Base-by-base conservation (phyloP, 2,329 filamentous ascomycete species). In the Aspergillus aculeatinus region DNA sequence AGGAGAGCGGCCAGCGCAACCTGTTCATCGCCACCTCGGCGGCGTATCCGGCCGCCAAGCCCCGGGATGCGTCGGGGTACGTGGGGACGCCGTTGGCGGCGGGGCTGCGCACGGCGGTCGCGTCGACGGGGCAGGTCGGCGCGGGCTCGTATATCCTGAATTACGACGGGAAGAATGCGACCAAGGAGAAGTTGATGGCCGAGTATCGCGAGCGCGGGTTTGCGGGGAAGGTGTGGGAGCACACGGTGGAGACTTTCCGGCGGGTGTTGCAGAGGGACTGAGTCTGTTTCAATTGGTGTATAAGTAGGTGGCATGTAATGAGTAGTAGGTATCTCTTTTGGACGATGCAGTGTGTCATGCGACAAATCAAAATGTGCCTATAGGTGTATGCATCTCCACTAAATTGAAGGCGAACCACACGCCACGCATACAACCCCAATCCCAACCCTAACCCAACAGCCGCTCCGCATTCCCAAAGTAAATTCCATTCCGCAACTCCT, bases 1-100 rank as follows among this genome's bases (percentile, higher is more conserved):
- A 73, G 51, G 79, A 82, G 65, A 76, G 74, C 31, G 81, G 79
- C 2, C 76, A 81, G 66, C 72, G 81, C 16, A 79, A 81, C 66
- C 62, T 81, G 54, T 82, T 79, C 54, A 65, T 69, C 14, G 72
- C 73, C 1, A 79, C 74, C 1, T 78, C 72, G 58, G 71, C 70
- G 2, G 68, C 68, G n/a, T 80, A 68, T 63, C 63, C 67, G 7
- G 48, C 67, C 6, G 53, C 61, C 10, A 16, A n/a, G 21, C 47
- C 56, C 21, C n/a, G 21, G 39, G 55, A 58, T 42, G 29, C 48
- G 12, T 9, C 57, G 23, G 23, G 3, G 5, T 44, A 48, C 19
- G 42, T 66, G 55, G 21, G 65, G 60, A 33, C 58, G 16, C 57
- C 60, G 29, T 52, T 68, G 7, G 62, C 48, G 0, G 63, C 63